These are phyloP conservation scores for Pythium oligandrum DNA, from an alignment of 352 stramenopile species.

Conservation along the genomic window DNA sequence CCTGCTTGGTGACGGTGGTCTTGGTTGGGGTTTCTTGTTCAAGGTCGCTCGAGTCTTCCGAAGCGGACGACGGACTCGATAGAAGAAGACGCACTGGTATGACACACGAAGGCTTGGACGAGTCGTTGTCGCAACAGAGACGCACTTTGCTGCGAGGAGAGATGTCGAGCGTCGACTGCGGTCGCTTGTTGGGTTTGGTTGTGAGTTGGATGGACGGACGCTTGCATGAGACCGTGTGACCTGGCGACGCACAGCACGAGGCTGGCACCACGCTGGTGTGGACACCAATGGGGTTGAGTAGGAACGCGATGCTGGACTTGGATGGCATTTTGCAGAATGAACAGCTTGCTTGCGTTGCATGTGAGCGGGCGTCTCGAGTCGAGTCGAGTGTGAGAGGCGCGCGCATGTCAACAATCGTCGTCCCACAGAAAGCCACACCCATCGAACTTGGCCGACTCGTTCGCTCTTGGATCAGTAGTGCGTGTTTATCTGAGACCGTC, in stretches of 20 bases:
- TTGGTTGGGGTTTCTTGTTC: not conserved
- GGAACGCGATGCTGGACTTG: constrained; percentile 16
- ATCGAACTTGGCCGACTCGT: too few relatives aligned
- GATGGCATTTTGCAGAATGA: constrained; percentile 13
- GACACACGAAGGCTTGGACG: not conserved
- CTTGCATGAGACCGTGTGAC: too few relatives aligned
- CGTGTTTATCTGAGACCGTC: too few relatives aligned
- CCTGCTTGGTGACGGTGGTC: not conserved
- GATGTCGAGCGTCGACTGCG: not conserved
- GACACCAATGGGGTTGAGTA: constrained; percentile 8
- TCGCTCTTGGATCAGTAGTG: too few relatives aligned
- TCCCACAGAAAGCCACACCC: too few relatives aligned
- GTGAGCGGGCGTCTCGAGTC: too few relatives aligned
- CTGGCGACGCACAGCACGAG: not conserved
- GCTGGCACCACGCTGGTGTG: constrained; percentile 1
- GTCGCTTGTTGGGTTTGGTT: not conserved
- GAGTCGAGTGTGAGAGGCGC: not conserved
- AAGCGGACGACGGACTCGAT: not conserved
- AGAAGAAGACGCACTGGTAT: not conserved
- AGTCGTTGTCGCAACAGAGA: not conserved
- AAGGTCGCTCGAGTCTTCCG: not conserved
- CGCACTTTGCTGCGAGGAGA: not conserved
- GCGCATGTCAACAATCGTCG: constrained; percentile 4
- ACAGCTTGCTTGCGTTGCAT: not conserved
- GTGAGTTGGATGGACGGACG: not conserved